Percentiles rank a stretch among this genome's conserved stretches.
These are phyloP conservation scores for Mycena amicta DNA, from an alignment of 768 basidiomycete genomes.

Conservation along the genomic window DNA sequence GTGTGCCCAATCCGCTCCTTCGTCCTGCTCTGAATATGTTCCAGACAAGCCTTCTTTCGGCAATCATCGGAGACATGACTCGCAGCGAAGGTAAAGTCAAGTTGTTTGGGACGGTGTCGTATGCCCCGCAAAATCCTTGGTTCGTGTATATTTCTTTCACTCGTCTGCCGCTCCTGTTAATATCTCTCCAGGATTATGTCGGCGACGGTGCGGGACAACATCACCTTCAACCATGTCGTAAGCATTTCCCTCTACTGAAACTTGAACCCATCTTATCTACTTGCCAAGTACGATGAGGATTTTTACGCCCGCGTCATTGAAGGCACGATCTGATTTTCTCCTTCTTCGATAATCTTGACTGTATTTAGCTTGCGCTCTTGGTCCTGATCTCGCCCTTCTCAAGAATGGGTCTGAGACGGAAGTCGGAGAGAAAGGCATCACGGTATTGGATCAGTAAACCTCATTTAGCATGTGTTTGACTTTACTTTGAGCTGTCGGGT, in stretches of 20 bases:
- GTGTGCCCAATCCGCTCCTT: constrained; percentile 34
- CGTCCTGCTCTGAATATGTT: background rate
- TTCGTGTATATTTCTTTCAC: constrained; percentile 30
- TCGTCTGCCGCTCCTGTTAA: background rate
- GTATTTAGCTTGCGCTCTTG: constrained; percentile 75
- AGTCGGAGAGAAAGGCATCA: constrained; percentile 82
- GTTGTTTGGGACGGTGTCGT: constrained; percentile 72
- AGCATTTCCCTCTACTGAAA: no score
- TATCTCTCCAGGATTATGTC: constrained; percentile 70
- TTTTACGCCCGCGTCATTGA: constrained; percentile 86
- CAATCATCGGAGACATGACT: constrained; percentile 87
- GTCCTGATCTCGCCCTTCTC: constrained; percentile 77
- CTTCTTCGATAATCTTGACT: background rate
- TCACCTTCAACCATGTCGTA: constrained; percentile 77
- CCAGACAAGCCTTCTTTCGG: constrained; percentile 73
- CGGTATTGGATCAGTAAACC: constrained; percentile 49
- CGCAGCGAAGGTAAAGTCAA: constrained; percentile 72
- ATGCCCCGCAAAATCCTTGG: constrained; percentile 90
- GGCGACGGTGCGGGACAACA: constrained; percentile 86
- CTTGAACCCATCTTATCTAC: no score
- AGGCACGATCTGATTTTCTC: constrained; percentile 41
- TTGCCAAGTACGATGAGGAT: constrained; percentile 77
- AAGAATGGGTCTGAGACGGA: constrained; percentile 83
- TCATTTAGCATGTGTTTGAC: no score
- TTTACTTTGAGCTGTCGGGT: constrained; percentile 66